Conservation (phyloP, 2,329 filamentous ascomycete genomes). For the Penicillium expansum region DNA sequence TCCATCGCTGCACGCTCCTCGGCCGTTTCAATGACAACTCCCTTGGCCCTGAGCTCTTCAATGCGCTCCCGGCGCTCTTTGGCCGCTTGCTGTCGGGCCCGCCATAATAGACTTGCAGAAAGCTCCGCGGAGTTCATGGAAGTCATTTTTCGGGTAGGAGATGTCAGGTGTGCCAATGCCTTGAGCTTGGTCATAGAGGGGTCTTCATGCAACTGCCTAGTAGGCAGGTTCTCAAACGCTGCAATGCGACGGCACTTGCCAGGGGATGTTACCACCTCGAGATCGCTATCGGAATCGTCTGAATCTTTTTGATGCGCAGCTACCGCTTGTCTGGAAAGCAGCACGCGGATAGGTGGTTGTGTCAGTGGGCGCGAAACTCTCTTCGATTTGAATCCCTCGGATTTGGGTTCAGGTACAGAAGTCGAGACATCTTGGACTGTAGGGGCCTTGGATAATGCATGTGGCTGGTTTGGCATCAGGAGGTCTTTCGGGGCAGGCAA, state of each 20-base stretch:
- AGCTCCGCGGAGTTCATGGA: constrained; percentile 68
- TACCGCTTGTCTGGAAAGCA: constrained; percentile 40
- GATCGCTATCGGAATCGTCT: constrained; percentile 53
- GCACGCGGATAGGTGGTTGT: constrained; percentile 40
- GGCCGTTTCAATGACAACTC: constrained; percentile 75
- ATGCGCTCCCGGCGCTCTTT: constrained; percentile 74
- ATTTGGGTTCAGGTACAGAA: constrained; percentile 12
- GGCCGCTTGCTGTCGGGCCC: constrained; percentile 76
- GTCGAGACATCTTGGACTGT: not conserved
- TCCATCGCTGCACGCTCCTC: constrained; percentile 83
- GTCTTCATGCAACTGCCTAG: constrained; percentile 59
- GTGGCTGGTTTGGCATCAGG: constrained; percentile 24
- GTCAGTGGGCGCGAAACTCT: constrained; percentile 24
- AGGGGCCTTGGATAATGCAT: constrained; percentile 9
- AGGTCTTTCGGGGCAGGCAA: constrained; percentile 43
- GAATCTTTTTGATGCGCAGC: constrained; percentile 33
- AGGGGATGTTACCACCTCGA: constrained; percentile 60
- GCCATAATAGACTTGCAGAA: constrained; percentile 64
- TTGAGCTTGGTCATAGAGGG: constrained; percentile 66
- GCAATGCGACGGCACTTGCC: constrained; percentile 45
- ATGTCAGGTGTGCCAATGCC: constrained; percentile 68
- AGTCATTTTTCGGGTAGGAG: constrained; percentile 52
- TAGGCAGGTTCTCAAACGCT: constrained; percentile 69
- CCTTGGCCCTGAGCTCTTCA: constrained; percentile 72
- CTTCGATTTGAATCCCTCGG: constrained; percentile 25